Percentiles rank a stretch among this genome's conserved stretches.
Evolutionary conservation across 2,329 filamentous ascomycete genomes (phyloP).

Genomic region (Ceratocystis alfenasii): DNA sequence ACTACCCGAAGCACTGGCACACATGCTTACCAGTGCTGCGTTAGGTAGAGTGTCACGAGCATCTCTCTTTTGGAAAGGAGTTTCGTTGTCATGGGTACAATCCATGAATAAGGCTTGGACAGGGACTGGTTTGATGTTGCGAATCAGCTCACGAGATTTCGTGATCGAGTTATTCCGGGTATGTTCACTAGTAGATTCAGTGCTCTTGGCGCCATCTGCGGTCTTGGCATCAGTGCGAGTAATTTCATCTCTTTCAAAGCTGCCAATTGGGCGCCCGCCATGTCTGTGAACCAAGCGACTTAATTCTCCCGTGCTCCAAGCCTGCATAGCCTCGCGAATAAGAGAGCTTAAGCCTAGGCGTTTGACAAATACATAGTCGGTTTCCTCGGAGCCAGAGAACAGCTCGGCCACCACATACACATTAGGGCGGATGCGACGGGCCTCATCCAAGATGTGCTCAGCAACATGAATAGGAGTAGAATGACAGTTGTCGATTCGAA

Average conservation of each 20-base stretch:
- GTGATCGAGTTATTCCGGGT: slow-evolving; percentile 27
- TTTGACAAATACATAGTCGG: slow-evolving; percentile 92
- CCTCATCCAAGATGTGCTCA: slow-evolving; percentile 87
- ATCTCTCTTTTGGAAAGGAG: slow-evolving; percentile 87
- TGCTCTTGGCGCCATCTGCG: neutral
- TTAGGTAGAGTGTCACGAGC: slow-evolving; percentile 89
- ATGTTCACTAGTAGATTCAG: neutral
- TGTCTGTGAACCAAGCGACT: slow-evolving; percentile 88
- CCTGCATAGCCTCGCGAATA: slow-evolving; percentile 96
- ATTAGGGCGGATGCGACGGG: slow-evolving; percentile 75
- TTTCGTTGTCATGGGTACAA: slow-evolving; percentile 97
- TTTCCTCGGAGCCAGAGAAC: slow-evolving; percentile 89
- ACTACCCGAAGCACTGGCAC: slow-evolving; percentile 82
- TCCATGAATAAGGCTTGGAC: slow-evolving; percentile 97
- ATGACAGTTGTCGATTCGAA: slow-evolving; percentile 96
- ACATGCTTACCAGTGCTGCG: slow-evolving; percentile 90
- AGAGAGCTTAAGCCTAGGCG: slow-evolving; percentile 80
- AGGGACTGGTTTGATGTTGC: slow-evolving; percentile 72
- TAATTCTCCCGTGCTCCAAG: slow-evolving; percentile 87
- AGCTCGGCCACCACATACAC: slow-evolving; percentile 88
- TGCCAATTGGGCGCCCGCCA: slow-evolving; percentile 86
- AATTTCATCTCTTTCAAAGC: slow-evolving; percentile 87
- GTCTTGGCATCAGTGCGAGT: slow-evolving; percentile 44
- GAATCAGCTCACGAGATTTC: slow-evolving; percentile 52
- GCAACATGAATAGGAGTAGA: slow-evolving; percentile 91